Evolutionary conservation across 1,139 yeast genomes (phyloP), one percentile per base, ranked within the genome.

Genomic region (Suhomyces bolitotheri): DNA sequence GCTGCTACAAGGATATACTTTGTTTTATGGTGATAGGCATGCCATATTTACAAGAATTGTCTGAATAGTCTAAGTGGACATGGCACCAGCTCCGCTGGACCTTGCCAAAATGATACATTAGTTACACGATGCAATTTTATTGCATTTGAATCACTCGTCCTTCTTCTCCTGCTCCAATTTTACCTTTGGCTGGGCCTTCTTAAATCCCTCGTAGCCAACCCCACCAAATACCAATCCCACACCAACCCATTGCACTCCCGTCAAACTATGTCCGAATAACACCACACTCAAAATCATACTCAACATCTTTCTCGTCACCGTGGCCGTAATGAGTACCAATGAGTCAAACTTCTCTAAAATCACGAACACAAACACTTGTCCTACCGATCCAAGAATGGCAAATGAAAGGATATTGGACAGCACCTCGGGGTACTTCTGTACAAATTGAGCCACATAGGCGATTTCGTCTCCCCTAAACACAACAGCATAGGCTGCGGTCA

Each of bases 231-330:
- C 99, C 37, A 87, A 62, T 1, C 59, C 44, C 5, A 92, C 81
- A 0, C 97, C 97, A 1, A 66, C 31, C 88, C 96, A 85, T 61
- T 94, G 97, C 4, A 69, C 64, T 1, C 39, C 6, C 21, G 66
- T 71, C 47, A 92, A 73, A 4, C 59, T 58, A 54, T 92, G 97
- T 12, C 92, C 94, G 62, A 89, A 92, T 48, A 92, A 66, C 3
- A 87, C 58, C 34, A 92, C 96, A 53, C 96, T 85, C 40, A 92
- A 63, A 14, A 89, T 71, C 97, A 92, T 90, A 33, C 97, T 88
- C 35, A 89, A 68, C 97, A 92, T 90, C 55, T 92, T 92, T 46
- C 99, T 74, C 1, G 98, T 90, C 7, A 92, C 97, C 0, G 97
- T 94, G 13, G 95, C 94, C 20, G 96, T 90, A 22, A 92, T 89